phyloP scores from a whole-genome alignment of 108 stramenopile species.

The Skeletonema grethae region DNA sequence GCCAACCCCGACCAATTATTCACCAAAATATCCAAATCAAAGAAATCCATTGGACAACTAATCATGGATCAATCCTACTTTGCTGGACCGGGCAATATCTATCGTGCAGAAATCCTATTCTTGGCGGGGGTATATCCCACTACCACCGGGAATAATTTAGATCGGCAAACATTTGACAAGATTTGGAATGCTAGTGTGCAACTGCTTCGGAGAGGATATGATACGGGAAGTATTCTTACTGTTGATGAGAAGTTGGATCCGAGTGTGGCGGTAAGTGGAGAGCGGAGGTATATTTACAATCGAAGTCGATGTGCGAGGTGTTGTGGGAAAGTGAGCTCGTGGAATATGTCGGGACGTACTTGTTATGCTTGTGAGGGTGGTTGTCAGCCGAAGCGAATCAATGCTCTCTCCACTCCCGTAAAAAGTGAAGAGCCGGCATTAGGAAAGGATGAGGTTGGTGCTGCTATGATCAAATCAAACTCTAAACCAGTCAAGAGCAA shows the following conservation, averaged over 20 bases:
- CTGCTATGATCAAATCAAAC: background rate
- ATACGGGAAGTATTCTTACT: slow-evolving; percentile 67
- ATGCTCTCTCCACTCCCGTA: background rate
- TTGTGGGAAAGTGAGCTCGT: slow-evolving; percentile 43
- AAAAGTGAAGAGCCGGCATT: background rate
- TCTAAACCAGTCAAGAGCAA: background rate
- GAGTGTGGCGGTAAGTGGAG: slow-evolving; percentile 41
- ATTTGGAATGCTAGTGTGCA: slow-evolving; percentile 61
- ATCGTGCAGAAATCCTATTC: slow-evolving; percentile 80
- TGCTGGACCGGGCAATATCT: slow-evolving; percentile 77
- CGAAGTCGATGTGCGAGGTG: slow-evolving; percentile 60
- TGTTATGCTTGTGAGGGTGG: slow-evolving; percentile 66
- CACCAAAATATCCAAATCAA: slow-evolving; percentile 52
- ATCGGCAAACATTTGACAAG: slow-evolving; percentile 52
- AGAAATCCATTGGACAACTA: slow-evolving; percentile 65
- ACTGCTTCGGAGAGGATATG: slow-evolving; percentile 60
- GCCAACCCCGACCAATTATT: slow-evolving; percentile 63
- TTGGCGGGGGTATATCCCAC: slow-evolving; percentile 72
- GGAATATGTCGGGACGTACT: slow-evolving; percentile 63
- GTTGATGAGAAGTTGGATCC: slow-evolving; percentile 52
- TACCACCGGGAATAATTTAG: slow-evolving; percentile 35
- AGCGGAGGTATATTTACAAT: slow-evolving; percentile 76
- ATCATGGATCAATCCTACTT: slow-evolving; percentile 83
- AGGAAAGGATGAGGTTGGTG: background rate
- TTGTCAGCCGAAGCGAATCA: slow-evolving; percentile 54